Percentiles rank a stretch among this genome's conserved stretches.
Conservation (phyloP, 495 filamentous ascomycete species). For the Viridothelium virens region DNA sequence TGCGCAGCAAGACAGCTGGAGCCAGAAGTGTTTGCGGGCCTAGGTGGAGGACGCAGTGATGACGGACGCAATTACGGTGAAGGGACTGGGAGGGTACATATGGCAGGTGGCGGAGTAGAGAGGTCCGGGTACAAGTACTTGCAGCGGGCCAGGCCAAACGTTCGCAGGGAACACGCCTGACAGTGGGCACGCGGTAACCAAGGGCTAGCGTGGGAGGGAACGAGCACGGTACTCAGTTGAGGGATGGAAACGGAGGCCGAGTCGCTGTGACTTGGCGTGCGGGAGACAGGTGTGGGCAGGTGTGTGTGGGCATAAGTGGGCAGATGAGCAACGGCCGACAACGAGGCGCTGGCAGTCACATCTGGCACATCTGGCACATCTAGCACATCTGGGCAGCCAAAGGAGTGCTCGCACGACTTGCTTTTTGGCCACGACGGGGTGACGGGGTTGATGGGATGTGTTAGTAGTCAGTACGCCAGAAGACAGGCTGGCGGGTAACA, state of each 20-base stretch:
- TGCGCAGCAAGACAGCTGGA: not conserved
- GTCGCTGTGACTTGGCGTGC: not conserved
- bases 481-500: not conserved
- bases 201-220: not conserved
- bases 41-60: conserved; percentile 4
- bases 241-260: not conserved
- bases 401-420: not conserved
- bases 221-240: not conserved
- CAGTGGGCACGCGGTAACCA: not conserved
- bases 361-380: not conserved
- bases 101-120: conserved; percentile 12
- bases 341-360: conserved; percentile 8
- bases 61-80: conserved; percentile 5
- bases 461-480: not conserved
- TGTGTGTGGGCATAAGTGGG: not conserved
- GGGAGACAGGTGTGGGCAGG: not conserved
- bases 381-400: not conserved
- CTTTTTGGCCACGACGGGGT: not conserved
- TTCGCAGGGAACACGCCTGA: conserved; percentile 9
- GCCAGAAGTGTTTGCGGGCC: not conserved
- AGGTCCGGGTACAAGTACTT: conserved; percentile 11
- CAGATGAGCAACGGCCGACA: not conserved
- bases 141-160: conserved; percentile 8
- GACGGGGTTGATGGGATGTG: no score
- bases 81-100: conserved; percentile 1